Percentiles rank a stretch among this genome's conserved stretches.
These are phyloP conservation scores for Wallacemonas sp. DNA, from an alignment of 208 protist genomes.

Conservation along the genomic window DNA sequence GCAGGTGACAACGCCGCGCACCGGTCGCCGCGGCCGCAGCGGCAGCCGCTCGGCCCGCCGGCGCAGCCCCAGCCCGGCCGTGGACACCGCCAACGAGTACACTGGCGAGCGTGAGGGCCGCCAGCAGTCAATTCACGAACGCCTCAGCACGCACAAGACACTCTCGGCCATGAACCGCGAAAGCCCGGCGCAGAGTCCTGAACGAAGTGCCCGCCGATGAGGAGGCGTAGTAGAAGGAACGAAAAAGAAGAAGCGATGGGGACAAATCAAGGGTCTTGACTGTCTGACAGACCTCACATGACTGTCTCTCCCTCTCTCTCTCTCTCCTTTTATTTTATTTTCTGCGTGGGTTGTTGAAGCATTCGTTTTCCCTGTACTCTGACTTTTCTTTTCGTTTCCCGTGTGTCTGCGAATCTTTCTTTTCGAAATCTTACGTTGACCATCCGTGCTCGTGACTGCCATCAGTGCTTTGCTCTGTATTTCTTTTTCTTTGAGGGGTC, in stretches of 20 bases:
- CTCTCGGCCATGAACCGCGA: not conserved
- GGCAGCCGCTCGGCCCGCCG: constrained; percentile 1
- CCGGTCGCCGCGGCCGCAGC: not conserved
- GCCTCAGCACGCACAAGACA: constrained; percentile 1
- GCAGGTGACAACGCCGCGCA: not conserved
- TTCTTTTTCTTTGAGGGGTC: too few relatives aligned
- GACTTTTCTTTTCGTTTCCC: not conserved
- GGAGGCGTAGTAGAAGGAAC: too few relatives aligned
- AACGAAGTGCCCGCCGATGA: not conserved
- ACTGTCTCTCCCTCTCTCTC: too few relatives aligned
- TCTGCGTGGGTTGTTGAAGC: not conserved
- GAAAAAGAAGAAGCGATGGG: too few relatives aligned
- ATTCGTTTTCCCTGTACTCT: too few relatives aligned
- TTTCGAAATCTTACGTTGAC: too few relatives aligned
- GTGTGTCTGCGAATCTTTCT: not conserved
- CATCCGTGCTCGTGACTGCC: too few relatives aligned
- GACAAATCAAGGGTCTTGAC: too few relatives aligned
- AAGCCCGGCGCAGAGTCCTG: not conserved
- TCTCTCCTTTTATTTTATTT: not conserved
- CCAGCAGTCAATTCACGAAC: not conserved
- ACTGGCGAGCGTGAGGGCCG: not conserved
- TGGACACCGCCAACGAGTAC: not conserved
- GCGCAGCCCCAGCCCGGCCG: not conserved
- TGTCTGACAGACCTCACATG: too few relatives aligned
- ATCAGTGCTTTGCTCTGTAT: too few relatives aligned